Conservation (phyloP, 306 rosid genomes). For the Fagus sylvatica region DNA sequence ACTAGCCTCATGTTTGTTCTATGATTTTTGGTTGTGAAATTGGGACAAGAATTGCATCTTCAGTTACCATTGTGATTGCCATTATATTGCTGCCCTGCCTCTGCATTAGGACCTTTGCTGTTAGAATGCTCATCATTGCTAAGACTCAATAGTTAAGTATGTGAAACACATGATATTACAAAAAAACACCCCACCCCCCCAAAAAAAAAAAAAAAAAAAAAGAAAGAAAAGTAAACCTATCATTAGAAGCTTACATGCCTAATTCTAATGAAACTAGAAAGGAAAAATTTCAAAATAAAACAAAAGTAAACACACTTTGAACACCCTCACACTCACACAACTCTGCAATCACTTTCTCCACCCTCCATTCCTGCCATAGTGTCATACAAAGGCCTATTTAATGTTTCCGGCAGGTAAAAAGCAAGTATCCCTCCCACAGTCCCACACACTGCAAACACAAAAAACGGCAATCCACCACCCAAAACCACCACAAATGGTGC, state of each 20-base stretch:
- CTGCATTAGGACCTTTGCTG: too few relatives aligned
- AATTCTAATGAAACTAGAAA: neutral
- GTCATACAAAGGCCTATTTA: slow-evolving; percentile 75
- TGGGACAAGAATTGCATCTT: too few relatives aligned
- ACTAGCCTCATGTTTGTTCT: too few relatives aligned
- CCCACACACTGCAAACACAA: slow-evolving; percentile 71
- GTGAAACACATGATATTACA: neutral
- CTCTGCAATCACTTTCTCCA: slow-evolving; percentile 21
- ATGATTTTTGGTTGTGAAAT: too few relatives aligned
- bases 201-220: neutral
- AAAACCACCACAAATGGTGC: slow-evolving; percentile 88
- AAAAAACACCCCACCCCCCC: neutral
- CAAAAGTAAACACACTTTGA: neutral
- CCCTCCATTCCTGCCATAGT: slow-evolving; percentile 69
- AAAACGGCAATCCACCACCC: slow-evolving; percentile 70
- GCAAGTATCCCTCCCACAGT: slow-evolving; percentile 61
- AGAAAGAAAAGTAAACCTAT: neutral
- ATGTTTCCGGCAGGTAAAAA: slow-evolving; percentile 79
- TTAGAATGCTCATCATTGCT: too few relatives aligned
- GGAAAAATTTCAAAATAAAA: neutral
- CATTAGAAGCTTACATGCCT: neutral
- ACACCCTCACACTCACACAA: slow-evolving; percentile 9
- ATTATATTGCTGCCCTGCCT: too few relatives aligned
- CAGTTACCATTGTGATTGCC: too few relatives aligned
- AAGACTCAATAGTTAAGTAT: neutral